Conservation (phyloP, 129 eudicot species). For the Apium graveolens region DNA sequence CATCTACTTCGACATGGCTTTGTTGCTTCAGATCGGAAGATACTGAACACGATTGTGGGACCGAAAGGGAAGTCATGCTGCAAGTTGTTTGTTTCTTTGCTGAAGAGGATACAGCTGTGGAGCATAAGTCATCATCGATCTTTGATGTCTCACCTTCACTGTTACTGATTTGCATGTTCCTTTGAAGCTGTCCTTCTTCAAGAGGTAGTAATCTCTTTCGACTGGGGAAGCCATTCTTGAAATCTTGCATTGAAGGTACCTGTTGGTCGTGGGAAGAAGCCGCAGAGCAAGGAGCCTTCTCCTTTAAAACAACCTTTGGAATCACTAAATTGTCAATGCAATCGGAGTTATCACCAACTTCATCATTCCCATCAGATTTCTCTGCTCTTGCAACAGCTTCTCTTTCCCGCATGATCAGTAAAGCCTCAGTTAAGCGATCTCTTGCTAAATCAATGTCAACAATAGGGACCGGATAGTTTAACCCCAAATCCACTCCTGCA, state of each 20-base stretch:
- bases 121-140: conserved; percentile 75
- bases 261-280: conserved; percentile 71
- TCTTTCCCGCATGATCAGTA: conserved; percentile 44
- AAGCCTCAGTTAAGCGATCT: conserved; percentile 59
- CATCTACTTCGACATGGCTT: conserved; percentile 22
- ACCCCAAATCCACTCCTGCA: conserved; percentile 84
- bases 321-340: conserved; percentile 20
- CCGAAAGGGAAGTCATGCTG: conserved; percentile 34
- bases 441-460: conserved; percentile 71
- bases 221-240: conserved; percentile 18
- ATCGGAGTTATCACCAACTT: conserved; percentile 77
- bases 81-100: conserved; percentile 51
- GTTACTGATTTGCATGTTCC: conserved; percentile 21
- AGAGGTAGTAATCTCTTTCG: conserved; percentile 45
- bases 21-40: conserved; percentile 24
- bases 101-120: conserved; percentile 91
- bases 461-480: conserved; percentile 77
- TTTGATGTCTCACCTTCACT: conserved; percentile 24
- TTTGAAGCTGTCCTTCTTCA: conserved; percentile 30
- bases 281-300: conserved; percentile 41
- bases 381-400: conserved; percentile 49
- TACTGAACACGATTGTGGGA: conserved; percentile 32
- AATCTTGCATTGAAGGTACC: conserved; percentile 69
- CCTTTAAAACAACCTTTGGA: conserved; percentile 44
- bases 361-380: conserved; percentile 43